Evolutionary conservation across 345 rosid species (phyloP).

Genomic region (Capsella bursapastoris): DNA sequence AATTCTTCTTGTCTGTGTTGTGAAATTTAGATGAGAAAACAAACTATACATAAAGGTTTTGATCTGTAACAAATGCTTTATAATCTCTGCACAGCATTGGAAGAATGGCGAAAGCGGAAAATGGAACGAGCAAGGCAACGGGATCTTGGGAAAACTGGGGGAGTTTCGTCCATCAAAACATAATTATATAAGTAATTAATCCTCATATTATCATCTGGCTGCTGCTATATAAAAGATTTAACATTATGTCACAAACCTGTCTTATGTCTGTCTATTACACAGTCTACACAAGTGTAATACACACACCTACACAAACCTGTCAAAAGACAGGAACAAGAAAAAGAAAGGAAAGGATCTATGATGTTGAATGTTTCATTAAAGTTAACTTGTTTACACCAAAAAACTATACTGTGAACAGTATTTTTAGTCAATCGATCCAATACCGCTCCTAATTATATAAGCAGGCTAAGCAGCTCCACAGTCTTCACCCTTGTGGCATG

Average conservation of each 20-base stretch:
- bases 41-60: neutral
- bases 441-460: neutral
- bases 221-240: neutral
- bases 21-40: neutral
- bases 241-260: constrained; percentile 10
- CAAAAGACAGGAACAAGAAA: neutral
- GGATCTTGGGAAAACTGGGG: constrained; percentile 67
- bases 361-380: constrained; percentile 13
- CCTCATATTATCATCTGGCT: constrained; percentile 10
- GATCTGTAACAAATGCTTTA: constrained; percentile 19
- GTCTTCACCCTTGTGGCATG: neutral
- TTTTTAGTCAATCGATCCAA: neutral
- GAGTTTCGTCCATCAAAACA: constrained; percentile 49
- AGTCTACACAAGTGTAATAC: constrained; percentile 1
- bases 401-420: neutral
- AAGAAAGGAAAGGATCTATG: neutral
- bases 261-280: too few species aligned
- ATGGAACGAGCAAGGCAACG: constrained; percentile 85
- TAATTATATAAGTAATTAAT: neutral
- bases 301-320: neutral
- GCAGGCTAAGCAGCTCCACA: neutral
- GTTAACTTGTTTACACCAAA: constrained; percentile 19
- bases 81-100: constrained; percentile 58
- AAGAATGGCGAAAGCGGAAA: constrained; percentile 91
- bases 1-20: neutral